These are phyloP conservation scores for Elaphomyces granulatus DNA, from an alignment of 495 filamentous ascomycete species.

Conservation along the genomic window DNA sequence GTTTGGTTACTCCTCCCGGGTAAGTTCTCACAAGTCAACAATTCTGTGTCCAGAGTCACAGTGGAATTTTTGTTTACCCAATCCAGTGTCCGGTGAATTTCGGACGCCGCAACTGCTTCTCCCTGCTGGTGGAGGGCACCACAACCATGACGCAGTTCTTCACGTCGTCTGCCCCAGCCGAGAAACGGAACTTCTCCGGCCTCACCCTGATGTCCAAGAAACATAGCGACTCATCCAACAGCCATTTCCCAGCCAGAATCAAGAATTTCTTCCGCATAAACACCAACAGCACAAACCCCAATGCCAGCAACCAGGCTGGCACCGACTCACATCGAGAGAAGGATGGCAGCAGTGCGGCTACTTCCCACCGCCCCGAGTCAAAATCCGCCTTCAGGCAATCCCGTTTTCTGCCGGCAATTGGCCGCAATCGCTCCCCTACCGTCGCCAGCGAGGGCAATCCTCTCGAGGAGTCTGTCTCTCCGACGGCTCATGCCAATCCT, in stretches of 20 bases:
- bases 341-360: conserved; percentile 13
- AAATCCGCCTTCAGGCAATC: conserved; percentile 69
- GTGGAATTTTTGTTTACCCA: no score
- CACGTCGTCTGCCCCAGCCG: conserved; percentile 27
- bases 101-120: background rate
- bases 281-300: conserved; percentile 40
- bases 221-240: conserved; percentile 26
- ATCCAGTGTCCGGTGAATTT: no score
- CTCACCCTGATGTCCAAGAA: conserved; percentile 35
- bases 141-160: conserved; percentile 34
- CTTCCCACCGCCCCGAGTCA: conserved; percentile 35
- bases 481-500: conserved; percentile 88
- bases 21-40: no score
- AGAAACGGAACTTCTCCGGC: conserved; percentile 35
- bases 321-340: conserved; percentile 28
- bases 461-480: conserved; percentile 76
- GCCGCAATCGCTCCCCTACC: conserved; percentile 68
- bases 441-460: conserved; percentile 88
- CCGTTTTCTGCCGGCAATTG: conserved; percentile 65
- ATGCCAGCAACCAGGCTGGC: conserved; percentile 23
- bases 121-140: background rate
- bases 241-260: conserved; percentile 74
- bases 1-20: no score
- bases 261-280: conserved; percentile 98
- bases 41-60: no score